phyloP scores from a whole-genome alignment of 129 eudicot genomes.

The Flaveria sonorensis region DNA sequence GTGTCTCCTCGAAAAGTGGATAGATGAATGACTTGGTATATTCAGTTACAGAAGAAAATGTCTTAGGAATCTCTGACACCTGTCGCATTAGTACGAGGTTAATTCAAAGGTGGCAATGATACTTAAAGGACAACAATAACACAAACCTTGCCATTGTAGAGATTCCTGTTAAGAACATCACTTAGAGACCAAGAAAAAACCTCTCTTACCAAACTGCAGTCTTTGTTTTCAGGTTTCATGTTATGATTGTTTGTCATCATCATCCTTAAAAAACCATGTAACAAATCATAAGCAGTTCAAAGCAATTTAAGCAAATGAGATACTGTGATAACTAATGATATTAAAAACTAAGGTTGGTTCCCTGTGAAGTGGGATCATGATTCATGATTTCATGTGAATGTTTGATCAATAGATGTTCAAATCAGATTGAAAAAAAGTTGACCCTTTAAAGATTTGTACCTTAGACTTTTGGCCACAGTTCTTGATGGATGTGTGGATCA shows the following conservation, averaged over 20 bases:
- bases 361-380: too few relatives aligned
- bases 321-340: too few relatives aligned
- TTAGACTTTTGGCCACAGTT: background rate
- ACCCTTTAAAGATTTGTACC: background rate
- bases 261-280: background rate
- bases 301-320: too few relatives aligned
- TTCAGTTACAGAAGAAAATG: conserved; percentile 40
- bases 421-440: background rate
- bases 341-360: too few relatives aligned
- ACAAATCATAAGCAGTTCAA: too few relatives aligned
- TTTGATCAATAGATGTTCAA: background rate
- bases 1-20: conserved; percentile 68
- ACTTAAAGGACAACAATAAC: background rate
- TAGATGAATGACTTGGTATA: conserved; percentile 43
- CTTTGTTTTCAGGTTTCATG: conserved; percentile 9
- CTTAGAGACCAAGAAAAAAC: conserved; percentile 50
- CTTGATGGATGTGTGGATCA: background rate
- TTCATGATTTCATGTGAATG: too few relatives aligned
- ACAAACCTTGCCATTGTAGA: conserved; percentile 49
- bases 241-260: background rate
- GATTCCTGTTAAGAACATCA: conserved; percentile 48
- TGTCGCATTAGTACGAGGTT: background rate
- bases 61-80: conserved; percentile 44
- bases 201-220: conserved; percentile 15
- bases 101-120: background rate